Conservation (phyloP, 305 asterid species). For the Fraxinus baroniana region DNA sequence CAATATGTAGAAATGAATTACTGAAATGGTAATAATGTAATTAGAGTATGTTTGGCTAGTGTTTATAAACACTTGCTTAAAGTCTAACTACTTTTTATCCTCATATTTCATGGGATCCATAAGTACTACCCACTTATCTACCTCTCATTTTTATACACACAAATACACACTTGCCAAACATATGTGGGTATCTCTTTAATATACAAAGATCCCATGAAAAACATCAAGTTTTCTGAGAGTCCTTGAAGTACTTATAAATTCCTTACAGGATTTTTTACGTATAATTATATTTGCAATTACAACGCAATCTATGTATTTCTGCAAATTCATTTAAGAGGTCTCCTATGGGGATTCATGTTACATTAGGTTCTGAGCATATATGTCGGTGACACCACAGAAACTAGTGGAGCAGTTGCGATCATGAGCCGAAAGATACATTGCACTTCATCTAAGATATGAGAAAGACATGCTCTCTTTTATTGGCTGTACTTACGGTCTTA, state of each 20-base stretch:
- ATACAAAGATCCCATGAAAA: neutral
- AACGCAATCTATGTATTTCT: slow-evolving; percentile 23
- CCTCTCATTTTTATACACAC: too few relatives aligned
- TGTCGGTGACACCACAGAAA: slow-evolving; percentile 90
- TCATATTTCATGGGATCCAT: too few relatives aligned
- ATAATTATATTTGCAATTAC: neutral
- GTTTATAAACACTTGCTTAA: too few relatives aligned
- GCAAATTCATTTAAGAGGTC: slow-evolving; percentile 40
- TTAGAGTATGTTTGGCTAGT: neutral
- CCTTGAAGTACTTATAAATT: neutral
- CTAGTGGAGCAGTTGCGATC: slow-evolving; percentile 80
- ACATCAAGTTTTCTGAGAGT: neutral
- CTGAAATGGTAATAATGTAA: neutral
- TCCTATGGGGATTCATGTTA: slow-evolving; percentile 59
- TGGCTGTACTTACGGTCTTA: slow-evolving; percentile 87
- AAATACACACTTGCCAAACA: too few relatives aligned
- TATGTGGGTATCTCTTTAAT: neutral
- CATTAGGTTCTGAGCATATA: slow-evolving; percentile 73
- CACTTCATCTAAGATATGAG: slow-evolving; percentile 91
- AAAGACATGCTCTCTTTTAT: slow-evolving; percentile 95
- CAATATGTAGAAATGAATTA: slow-evolving; percentile 2
- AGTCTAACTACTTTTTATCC: too few relatives aligned
- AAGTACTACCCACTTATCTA: too few relatives aligned
- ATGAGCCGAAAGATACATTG: slow-evolving; percentile 72
- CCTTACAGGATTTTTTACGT: too few relatives aligned